phyloP scores from a whole-genome alignment of 345 rosid species.

The Rhizophora mangle region DNA sequence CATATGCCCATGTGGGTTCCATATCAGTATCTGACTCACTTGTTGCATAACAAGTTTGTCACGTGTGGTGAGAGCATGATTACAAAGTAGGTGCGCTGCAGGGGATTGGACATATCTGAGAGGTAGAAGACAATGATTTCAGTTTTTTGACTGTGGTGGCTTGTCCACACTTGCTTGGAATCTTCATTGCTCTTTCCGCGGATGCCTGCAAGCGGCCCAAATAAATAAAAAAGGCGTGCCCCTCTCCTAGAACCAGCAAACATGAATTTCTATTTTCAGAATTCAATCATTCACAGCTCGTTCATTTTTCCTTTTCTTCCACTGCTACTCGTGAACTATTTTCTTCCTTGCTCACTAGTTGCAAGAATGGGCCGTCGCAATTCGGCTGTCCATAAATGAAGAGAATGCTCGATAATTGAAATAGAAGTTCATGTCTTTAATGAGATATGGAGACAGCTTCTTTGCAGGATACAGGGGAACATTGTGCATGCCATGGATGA shows the following conservation, averaged over 20 bases:
- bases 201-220: neutral
- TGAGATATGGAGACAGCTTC: no score
- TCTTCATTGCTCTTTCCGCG: constrained; percentile 9
- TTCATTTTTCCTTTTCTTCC: neutral
- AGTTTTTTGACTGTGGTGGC: neutral
- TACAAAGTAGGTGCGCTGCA: neutral
- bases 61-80: no score
- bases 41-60: no score
- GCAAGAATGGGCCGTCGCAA: neutral
- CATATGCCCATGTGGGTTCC: no score
- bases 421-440: no score
- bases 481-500: no score
- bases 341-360: neutral
- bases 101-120: neutral
- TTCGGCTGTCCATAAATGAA: neutral
- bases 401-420: no score
- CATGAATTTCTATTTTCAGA: no score
- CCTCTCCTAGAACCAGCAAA: no score
- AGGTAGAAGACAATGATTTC: neutral
- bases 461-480: no score
- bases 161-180: constrained; percentile 4
- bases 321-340: neutral
- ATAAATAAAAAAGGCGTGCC: neutral
- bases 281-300: no score
- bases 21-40: no score